Evolutionary conservation across 352 stramenopile species (phyloP).

Genomic region (Globisporangium irregulare): DNA sequence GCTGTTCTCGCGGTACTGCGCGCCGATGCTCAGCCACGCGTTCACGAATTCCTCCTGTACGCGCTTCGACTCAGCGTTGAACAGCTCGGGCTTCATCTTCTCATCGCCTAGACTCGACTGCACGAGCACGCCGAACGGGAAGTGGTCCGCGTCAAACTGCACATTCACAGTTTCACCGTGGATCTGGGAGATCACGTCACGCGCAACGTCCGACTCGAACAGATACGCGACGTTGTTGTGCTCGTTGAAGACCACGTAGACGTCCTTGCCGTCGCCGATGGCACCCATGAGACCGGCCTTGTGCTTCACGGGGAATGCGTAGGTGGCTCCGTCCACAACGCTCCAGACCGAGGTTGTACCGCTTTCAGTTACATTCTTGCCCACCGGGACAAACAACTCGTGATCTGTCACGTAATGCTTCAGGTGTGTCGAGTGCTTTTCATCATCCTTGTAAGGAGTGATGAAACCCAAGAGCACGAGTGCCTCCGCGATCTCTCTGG

Average conservation of each 20-base stretch:
- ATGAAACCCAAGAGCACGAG: conserved; percentile 12
- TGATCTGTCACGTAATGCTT: conserved; percentile 4
- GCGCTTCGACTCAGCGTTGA: not conserved
- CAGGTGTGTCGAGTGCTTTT: no score
- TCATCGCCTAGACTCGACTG: not conserved
- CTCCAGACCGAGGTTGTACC: conserved; percentile 7
- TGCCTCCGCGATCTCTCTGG: conserved; percentile 8
- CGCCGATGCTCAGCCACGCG: conserved; percentile 9
- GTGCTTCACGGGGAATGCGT: not conserved
- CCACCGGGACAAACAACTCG: conserved; percentile 2
- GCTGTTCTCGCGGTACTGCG: not conserved
- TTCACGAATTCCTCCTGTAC: conserved; percentile 5
- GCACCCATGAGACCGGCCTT: not conserved
- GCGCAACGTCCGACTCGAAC: conserved; percentile 10
- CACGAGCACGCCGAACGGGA: conserved; percentile 7
- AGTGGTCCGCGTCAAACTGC: not conserved
- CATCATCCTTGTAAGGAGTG: conserved; percentile 1
- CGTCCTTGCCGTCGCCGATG: conserved; percentile 1
- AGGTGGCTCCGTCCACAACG: conserved; percentile 3
- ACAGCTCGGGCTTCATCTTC: conserved; percentile 2
- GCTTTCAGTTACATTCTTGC: not conserved
- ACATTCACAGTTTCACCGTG: not conserved
- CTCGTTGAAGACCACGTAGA: conserved; percentile 10
- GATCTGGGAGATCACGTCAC: not conserved
- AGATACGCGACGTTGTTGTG: conserved; percentile 1